These are phyloP conservation scores for Phytophthora chlamydospora DNA, from an alignment of 352 stramenopile genomes.

Conservation along the genomic window DNA sequence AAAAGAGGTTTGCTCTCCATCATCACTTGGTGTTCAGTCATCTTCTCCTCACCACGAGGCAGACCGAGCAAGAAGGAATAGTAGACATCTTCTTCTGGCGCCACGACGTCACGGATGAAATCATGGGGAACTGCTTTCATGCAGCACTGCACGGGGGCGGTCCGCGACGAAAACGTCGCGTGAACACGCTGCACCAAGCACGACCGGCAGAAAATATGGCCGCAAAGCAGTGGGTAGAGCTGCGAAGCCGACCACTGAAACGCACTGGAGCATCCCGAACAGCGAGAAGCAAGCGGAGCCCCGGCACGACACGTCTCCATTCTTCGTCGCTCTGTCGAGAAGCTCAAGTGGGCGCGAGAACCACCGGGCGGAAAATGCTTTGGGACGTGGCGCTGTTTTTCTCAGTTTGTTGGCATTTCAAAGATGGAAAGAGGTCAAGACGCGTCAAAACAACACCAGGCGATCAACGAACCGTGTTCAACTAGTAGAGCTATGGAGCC, in stretches of 20 bases:
- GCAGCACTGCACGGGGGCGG: constrained; percentile 48
- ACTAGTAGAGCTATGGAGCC: constrained; percentile 5
- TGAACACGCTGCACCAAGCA: constrained; percentile 31
- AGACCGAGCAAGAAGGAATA: constrained; percentile 43
- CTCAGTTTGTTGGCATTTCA: background rate
- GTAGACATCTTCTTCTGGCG: constrained; percentile 45
- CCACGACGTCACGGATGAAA: constrained; percentile 37
- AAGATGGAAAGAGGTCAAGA: background rate
- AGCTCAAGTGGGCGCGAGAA: constrained; percentile 5
- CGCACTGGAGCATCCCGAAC: constrained; percentile 12
- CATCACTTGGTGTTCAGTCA: background rate
- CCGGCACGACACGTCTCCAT: background rate
- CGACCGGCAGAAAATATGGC: constrained; percentile 40
- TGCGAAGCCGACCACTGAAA: constrained; percentile 19
- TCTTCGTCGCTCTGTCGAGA: constrained; percentile 5
- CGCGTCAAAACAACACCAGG: constrained; percentile 7
- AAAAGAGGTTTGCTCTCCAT: background rate
- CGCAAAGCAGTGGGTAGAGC: constrained; percentile 49
- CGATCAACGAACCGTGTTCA: background rate
- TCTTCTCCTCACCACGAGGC: background rate
- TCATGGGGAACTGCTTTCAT: constrained; percentile 33
- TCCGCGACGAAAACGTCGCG: constrained; percentile 24
- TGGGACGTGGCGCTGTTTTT: constrained; percentile 18
- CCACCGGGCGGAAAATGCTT: background rate
- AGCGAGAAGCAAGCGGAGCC: constrained; percentile 2